Evolutionary conservation across 2,329 filamentous ascomycete species (phyloP).

Genomic region (Phoma sp.): DNA sequence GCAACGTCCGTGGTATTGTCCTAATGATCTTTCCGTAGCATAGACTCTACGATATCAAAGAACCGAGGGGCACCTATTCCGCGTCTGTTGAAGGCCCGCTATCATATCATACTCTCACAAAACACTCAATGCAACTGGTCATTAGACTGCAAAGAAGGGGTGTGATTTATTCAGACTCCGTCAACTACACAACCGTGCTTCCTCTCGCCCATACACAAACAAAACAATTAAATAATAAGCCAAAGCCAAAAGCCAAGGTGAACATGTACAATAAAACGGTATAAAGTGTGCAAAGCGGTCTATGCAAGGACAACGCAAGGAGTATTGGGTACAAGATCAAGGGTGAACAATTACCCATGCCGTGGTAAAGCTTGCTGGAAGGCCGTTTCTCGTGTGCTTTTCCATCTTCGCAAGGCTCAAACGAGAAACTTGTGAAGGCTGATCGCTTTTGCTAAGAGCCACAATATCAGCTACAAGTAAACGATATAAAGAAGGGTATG

Average conservation of each 20-base stretch:
- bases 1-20: too few species aligned
- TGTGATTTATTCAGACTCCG: constrained; percentile 4
- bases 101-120: too few species aligned
- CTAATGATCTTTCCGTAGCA: too few species aligned
- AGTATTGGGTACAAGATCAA: not conserved
- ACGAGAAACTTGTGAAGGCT: not conserved
- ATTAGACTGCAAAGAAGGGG: not conserved
- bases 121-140: too few species aligned
- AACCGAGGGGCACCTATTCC: too few species aligned
- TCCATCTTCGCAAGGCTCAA: not conserved
- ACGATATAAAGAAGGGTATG: constrained; percentile 21
- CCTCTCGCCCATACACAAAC: constrained; percentile 6
- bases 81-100: too few species aligned
- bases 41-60: too few species aligned
- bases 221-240: constrained; percentile 19
- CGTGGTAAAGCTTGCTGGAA: not conserved
- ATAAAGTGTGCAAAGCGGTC: constrained; percentile 17
- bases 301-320: constrained; percentile 15
- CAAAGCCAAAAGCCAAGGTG: constrained; percentile 21
- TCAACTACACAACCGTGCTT: not conserved
- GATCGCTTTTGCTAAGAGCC: constrained; percentile 1
- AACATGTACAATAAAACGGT: constrained; percentile 31
- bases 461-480: constrained; percentile 13
- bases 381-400: not conserved
- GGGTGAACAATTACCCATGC: not conserved